Evolutionary conservation across 2,329 filamentous ascomycete species (phyloP).

Genomic region (Hirsutella thompsonii): DNA sequence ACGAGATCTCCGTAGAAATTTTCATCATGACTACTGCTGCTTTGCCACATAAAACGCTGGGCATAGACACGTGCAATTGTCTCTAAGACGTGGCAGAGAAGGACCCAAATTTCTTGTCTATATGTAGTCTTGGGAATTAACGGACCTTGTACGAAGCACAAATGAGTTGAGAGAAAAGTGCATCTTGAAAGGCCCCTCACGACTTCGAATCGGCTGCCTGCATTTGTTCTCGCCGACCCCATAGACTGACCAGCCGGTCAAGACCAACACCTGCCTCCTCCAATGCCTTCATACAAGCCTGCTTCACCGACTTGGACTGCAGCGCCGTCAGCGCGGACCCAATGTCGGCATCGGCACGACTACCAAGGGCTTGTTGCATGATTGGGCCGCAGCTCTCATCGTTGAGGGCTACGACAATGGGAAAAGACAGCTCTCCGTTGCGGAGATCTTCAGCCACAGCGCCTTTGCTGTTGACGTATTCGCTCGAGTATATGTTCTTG

Average conservation of each 20-base stretch:
- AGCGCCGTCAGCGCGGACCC: slow-evolving; percentile 3
- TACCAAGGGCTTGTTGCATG: slow-evolving; percentile 3
- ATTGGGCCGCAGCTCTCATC: not conserved
- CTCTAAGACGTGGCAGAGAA: no score
- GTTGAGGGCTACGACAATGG: slow-evolving; percentile 7
- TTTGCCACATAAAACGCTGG: no score
- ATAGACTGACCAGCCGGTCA: slow-evolving; percentile 5
- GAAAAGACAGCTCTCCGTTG: slow-evolving; percentile 6
- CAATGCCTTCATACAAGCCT: slow-evolving; percentile 5
- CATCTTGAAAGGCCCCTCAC: not conserved
- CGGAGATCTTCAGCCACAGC: slow-evolving; percentile 7
- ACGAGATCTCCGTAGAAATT: no score
- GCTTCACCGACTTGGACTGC: slow-evolving; percentile 4
- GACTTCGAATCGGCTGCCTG: not conserved
- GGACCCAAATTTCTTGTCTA: no score
- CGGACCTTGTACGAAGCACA: not conserved
- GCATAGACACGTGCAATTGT: no score
- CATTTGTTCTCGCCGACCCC: slow-evolving; percentile 7
- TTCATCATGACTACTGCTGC: no score
- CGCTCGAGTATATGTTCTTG: slow-evolving; percentile 8
- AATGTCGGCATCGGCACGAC: slow-evolving; percentile 2
- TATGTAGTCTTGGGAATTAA: no score
- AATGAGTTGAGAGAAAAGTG: not conserved
- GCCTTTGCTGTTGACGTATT: slow-evolving; percentile 7
- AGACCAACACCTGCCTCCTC: slow-evolving; percentile 4